phyloP scores from a whole-genome alignment of 2,329 filamentous ascomycete genomes.

The Colletotrichum truncatum region DNA sequence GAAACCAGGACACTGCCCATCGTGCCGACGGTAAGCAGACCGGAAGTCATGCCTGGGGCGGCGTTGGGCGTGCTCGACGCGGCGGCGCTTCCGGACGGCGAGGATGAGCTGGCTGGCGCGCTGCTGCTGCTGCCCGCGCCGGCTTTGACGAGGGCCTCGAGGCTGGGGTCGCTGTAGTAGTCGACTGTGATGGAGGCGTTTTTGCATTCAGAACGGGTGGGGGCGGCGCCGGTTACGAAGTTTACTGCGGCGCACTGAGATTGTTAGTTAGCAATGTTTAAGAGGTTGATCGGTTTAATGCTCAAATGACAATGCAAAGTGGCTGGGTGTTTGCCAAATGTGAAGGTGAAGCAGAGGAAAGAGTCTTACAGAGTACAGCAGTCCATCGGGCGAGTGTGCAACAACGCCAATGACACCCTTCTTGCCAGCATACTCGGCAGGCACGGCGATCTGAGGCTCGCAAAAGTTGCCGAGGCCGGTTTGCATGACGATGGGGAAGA shows the following conservation, averaged over 20 bases:
- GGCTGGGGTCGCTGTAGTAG: conserved; percentile 42
- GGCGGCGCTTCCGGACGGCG: not conserved
- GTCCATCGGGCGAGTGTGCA: conserved; percentile 61
- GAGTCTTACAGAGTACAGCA: conserved; percentile 62
- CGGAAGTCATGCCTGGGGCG: not conserved
- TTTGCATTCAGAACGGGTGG: conserved; percentile 42
- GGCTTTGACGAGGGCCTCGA: conserved; percentile 45
- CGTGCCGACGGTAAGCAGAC: not conserved
- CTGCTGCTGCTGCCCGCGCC: too few species aligned
- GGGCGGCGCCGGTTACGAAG: conserved; percentile 57
- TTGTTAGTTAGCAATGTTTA: conserved; percentile 11
- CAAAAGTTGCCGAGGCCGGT: conserved; percentile 65
- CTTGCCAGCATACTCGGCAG: conserved; percentile 58
- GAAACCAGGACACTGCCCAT: not conserved
- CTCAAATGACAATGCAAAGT: too few species aligned
- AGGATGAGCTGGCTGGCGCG: not conserved
- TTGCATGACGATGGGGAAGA: conserved; percentile 64
- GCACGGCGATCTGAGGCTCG: conserved; percentile 56
- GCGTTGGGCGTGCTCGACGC: conserved; percentile 10
- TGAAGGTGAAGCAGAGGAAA: too few species aligned
- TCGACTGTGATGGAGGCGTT: conserved; percentile 41
- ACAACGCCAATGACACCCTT: conserved; percentile 64
- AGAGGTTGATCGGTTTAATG: too few species aligned
- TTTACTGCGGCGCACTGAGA: conserved; percentile 62
- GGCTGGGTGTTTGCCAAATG: too few species aligned